Evolutionary conservation across 805 yeast genomes (phyloP), one percentile per base, ranked within the genome.

Genomic region (Ogataea paraovalis): DNA sequence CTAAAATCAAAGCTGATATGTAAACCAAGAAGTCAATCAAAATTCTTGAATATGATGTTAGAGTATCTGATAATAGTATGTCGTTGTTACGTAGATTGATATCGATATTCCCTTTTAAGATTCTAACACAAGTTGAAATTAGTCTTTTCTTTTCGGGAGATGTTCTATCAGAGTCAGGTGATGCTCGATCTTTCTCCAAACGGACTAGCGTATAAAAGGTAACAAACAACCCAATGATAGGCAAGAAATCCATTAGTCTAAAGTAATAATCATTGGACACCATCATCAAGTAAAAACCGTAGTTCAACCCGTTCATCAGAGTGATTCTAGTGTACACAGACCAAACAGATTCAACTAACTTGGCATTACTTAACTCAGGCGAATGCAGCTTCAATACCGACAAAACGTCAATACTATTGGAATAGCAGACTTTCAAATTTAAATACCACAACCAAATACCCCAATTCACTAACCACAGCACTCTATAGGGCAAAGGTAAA

Each of bases 21-120:
- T 79, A 78, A 32, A 85, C 71, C 3, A 77, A 75, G 19, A 85
- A 67, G 64, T 94, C 98, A 41, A 86, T 83, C 42, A 88, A 58
- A 0, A 89, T 86, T 59, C 82, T 82, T 3, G 88, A 72, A 61
- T 85, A 89, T 0, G 97, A 89, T 0, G 95, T 85, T 41, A 94
- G 70, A 4, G 90, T 81, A 68, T 92, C 99, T 7, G 96, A 80
- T 13, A 91, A 63, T 41, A 94, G 66, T 34, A 92, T 86, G 61
- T 92, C 97, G 46, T 87, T 85, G 16, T 86, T 78, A 57, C 96
- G 71, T 62, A 78, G 66, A 14, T 75, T 74, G 14, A 65, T 56
- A 57, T 85, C 84, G 28, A 88, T 80, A 2, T 74, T 71, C 2
- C 96, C 96, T 2, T 60, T 43, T 4, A 75, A 43, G 3, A 87